phyloP scores from a whole-genome alignment of 164 flowering plant species.

The Umbilicus rupestris region DNA sequence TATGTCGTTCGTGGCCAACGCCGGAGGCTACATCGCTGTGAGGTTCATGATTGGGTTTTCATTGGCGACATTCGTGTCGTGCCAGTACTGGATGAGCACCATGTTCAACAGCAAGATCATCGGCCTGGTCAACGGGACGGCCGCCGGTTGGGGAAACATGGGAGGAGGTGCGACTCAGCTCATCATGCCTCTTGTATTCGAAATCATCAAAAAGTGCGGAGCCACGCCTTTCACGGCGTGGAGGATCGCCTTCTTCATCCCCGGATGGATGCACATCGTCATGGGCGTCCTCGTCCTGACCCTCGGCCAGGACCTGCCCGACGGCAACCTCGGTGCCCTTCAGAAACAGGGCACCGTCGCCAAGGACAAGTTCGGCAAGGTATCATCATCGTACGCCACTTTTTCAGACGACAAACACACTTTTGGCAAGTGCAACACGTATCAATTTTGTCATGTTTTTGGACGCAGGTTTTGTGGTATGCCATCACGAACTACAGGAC shows the following conservation, averaged over 20 bases:
- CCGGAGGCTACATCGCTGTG: constrained; percentile 42
- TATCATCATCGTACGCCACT: background rate
- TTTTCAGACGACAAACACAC: no score
- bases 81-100: constrained; percentile 77
- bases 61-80: constrained; percentile 75
- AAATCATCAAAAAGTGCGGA: constrained; percentile 34
- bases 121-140: constrained; percentile 63
- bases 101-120: constrained; percentile 71
- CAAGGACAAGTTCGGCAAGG: constrained; percentile 27
- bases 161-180: constrained; percentile 86
- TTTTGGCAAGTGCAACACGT: no score
- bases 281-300: constrained; percentile 50
- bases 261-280: constrained; percentile 54
- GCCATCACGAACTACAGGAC: constrained; percentile 76
- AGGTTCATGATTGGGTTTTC: constrained; percentile 58
- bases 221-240: constrained; percentile 69
- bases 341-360: constrained; percentile 54
- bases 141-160: constrained; percentile 87
- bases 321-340: constrained; percentile 51
- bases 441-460: constrained; percentile 8
- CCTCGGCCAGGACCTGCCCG: constrained; percentile 74
- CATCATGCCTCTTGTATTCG: constrained; percentile 54
- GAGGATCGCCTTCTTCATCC: constrained; percentile 78
- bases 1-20: constrained; percentile 40
- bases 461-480: constrained; percentile 41